Conservation (phyloP, 345 rosid species). For the Diplotaxis tenuifolia region DNA sequence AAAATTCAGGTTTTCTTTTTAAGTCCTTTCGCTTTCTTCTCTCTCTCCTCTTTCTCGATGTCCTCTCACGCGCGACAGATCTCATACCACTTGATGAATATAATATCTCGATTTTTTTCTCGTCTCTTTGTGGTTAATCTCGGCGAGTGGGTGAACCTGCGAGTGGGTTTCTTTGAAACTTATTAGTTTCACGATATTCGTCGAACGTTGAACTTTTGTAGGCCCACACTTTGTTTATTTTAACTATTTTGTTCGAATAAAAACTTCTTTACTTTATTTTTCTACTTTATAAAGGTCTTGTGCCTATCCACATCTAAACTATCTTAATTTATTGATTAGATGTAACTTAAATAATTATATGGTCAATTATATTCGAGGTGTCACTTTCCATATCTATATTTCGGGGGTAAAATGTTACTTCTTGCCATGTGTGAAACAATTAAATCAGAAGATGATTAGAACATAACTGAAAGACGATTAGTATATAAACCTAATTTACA, state of each 20-base stretch:
- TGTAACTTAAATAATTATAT: neutral
- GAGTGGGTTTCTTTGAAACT: neutral
- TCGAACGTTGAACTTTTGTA: conserved; percentile 19
- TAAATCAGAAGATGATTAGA: neutral
- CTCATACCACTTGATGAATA: conserved; percentile 12
- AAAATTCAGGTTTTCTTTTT: neutral
- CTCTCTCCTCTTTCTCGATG: conserved; percentile 11
- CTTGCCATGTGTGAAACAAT: neutral
- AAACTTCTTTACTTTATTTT: neutral
- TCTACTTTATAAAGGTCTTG: neutral
- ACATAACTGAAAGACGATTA: neutral
- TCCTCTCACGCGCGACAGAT: conserved; percentile 36
- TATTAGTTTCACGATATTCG: conserved; percentile 19
- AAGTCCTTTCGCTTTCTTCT: conserved; percentile 25
- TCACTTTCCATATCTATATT: neutral
- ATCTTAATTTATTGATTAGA: neutral
- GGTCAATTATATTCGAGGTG: neutral
- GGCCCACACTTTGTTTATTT: conserved; percentile 9
- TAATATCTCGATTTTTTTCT: conserved; percentile 20
- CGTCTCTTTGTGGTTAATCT: neutral
- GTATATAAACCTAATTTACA: neutral
- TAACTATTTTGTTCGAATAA: conserved; percentile 8
- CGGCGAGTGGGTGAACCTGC: conserved; percentile 4
- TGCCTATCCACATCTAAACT: conserved; percentile 28
- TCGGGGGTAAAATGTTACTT: neutral